These are phyloP conservation scores for Vitis rupestris DNA, from an alignment of 164 flowering plant species.

Conservation along the genomic window DNA sequence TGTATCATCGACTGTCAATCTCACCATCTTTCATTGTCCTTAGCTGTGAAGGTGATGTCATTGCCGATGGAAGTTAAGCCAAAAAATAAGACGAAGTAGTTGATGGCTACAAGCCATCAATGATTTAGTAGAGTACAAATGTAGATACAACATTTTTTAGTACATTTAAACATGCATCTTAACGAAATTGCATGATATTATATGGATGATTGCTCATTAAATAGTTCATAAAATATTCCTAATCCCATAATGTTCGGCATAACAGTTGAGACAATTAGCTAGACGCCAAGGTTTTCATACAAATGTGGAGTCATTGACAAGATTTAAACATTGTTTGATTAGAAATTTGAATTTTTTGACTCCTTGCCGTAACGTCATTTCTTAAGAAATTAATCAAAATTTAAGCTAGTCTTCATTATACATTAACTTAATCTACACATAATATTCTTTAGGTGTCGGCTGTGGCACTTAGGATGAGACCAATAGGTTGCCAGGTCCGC, in stretches of 20 bases:
- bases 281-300: background rate
- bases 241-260: conserved; percentile 35
- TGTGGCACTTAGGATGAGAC: too few relatives aligned
- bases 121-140: conserved; percentile 16
- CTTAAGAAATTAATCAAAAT: background rate
- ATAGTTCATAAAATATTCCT: conserved; percentile 11
- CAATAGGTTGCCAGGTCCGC: too few relatives aligned
- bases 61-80: conserved; percentile 22
- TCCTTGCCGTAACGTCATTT: conserved; percentile 2
- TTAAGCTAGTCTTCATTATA: too few relatives aligned
- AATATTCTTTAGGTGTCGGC: too few relatives aligned
- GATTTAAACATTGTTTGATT: conserved; percentile 1
- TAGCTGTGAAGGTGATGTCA: conserved; percentile 31
- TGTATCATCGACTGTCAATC: background rate
- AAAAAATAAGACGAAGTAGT: conserved; percentile 24
- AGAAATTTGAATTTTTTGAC: background rate
- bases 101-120: conserved; percentile 23
- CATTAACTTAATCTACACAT: too few relatives aligned
- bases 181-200: background rate
- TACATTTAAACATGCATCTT: background rate
- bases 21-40: conserved; percentile 23
- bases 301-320: conserved; percentile 12
- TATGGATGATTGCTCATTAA: background rate
- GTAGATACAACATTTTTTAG: background rate
- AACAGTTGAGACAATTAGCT: conserved; percentile 49